A percentile compares a stretch with the other conserved stretches of the same genome.
Evolutionary conservation across 169 alveolate species (phyloP).

Genomic region (Ichthyophthirius multifiliis): DNA sequence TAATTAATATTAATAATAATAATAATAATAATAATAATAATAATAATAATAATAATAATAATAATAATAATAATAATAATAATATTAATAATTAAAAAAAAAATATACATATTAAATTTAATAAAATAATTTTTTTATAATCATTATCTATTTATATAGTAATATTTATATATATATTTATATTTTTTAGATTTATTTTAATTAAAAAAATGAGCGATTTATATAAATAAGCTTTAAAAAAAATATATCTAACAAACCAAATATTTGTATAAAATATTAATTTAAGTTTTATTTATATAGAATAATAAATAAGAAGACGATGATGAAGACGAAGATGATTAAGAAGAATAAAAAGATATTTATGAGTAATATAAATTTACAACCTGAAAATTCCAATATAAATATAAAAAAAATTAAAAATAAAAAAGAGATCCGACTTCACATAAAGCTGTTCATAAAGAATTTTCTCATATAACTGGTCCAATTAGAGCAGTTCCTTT

Average conservation of each 20-base stretch:
- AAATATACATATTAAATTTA: too few relatives aligned
- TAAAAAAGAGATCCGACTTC: not conserved
- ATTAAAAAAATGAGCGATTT: slow-evolving; percentile 34
- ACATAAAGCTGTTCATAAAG: not conserved
- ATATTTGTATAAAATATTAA: not conserved
- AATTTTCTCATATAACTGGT: slow-evolving; percentile 14
- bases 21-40: too few relatives aligned
- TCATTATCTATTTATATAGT: too few relatives aligned
- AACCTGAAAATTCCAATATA: not conserved
- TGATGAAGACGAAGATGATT: not conserved
- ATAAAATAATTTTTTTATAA: too few relatives aligned
- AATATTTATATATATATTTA: too few relatives aligned
- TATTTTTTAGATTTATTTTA: too few relatives aligned
- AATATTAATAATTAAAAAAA: too few relatives aligned
- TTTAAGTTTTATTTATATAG: not conserved
- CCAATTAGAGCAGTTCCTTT: slow-evolving; percentile 6
- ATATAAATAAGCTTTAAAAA: slow-evolving; percentile 10
- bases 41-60: too few relatives aligned
- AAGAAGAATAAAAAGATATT: not conserved
- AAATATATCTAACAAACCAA: not conserved
- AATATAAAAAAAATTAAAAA: too few relatives aligned
- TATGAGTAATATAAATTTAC: not conserved
- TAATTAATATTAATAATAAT: too few relatives aligned
- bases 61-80: too few relatives aligned
- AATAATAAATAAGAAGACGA: not conserved